Base-by-base conservation (phyloP, 2,329 filamentous ascomycete genomes). In the Myrmaecium sp. region DNA sequence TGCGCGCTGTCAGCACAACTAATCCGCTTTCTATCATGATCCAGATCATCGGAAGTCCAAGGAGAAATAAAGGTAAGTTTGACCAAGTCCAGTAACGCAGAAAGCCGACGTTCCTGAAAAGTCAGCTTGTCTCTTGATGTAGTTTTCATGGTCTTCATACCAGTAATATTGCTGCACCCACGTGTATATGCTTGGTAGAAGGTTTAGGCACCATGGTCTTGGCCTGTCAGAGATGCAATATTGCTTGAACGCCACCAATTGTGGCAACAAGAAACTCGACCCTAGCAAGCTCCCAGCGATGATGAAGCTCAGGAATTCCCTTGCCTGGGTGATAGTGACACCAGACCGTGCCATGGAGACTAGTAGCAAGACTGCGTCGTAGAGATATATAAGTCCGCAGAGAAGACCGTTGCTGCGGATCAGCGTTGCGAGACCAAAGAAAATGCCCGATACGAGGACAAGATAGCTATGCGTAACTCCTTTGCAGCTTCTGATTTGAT, bases 81-180 rank as follows among this genome's bases (percentile, higher is more conserved):
- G 75, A 70, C 1, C 75, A 36, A 0, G 74, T 92, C 89, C 89
- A 98, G 57, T 98, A 98, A 32, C 67, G 67, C 27, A 95, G 64
- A 38, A 92, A 76, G 0, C 89, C 89, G 27, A 78, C 72, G 41
- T 86, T 74, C 89, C 84, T 93, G 26, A 3, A n/a, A 28, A 15
- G 15, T 25, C 23, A 39, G 26, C 19, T 6, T 17, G 17, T n/a
- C n/a, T n/a, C n/a, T n/a, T n/a, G 19, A 14, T 3, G 27, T 17
- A 11, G 6, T 22, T 15, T 14, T 26, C 10, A 20, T 14, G 19
- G 11, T 15, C 6, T 10, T 51, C 70, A 49, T 63, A 92, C 84
- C 89, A 98, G 52, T 98, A 95, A 41, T 79, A 62, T 23, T 64
- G 62, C 47, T 98, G 89, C 2, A 95, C 86, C 60, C 78, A 95